Evolutionary conservation across 2,329 filamentous ascomycete species (phyloP).

Genomic region (Ophiostoma sp.): DNA sequence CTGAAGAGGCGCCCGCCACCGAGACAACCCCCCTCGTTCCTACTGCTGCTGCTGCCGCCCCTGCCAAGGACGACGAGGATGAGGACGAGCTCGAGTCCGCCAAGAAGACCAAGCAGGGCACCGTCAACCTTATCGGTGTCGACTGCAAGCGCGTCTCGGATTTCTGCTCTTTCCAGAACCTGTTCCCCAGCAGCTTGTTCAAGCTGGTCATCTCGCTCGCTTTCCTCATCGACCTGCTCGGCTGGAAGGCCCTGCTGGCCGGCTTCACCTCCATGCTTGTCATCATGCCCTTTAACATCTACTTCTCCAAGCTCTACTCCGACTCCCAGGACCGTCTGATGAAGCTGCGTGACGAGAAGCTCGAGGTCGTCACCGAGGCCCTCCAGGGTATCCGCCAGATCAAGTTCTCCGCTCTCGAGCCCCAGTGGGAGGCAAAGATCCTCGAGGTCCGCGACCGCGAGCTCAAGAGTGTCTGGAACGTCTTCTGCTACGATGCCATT

Average conservation of each 20-base stretch:
- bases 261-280: slow-evolving; percentile 61
- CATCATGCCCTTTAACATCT: slow-evolving; percentile 64
- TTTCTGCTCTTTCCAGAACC: slow-evolving; percentile 61
- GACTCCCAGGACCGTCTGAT: slow-evolving; percentile 64
- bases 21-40: slow-evolving; percentile 18
- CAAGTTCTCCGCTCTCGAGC: slow-evolving; percentile 74
- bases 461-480: slow-evolving; percentile 59
- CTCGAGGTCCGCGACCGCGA: slow-evolving; percentile 59
- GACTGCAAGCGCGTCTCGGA: slow-evolving; percentile 65
- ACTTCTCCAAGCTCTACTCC: slow-evolving; percentile 59
- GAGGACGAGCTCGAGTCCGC: slow-evolving; percentile 45
- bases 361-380: slow-evolving; percentile 70
- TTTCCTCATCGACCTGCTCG: slow-evolving; percentile 65
- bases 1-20: slow-evolving; percentile 17
- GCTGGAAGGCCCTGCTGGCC: slow-evolving; percentile 62
- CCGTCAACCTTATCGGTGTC: slow-evolving; percentile 73
- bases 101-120: slow-evolving; percentile 58
- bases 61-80: slow-evolving; percentile 37
- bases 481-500: slow-evolving; percentile 59
- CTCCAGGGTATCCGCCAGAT: slow-evolving; percentile 77
- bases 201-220: slow-evolving; percentile 61
- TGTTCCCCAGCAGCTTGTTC: slow-evolving; percentile 57
- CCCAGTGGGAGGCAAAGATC: slow-evolving; percentile 69
- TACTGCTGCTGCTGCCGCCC: background rate
- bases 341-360: slow-evolving; percentile 69